A percentile compares a stretch with the other conserved stretches of the same genome.
These are phyloP conservation scores for Quercus gilva DNA, from an alignment of 306 rosid genomes.

Conservation along the genomic window DNA sequence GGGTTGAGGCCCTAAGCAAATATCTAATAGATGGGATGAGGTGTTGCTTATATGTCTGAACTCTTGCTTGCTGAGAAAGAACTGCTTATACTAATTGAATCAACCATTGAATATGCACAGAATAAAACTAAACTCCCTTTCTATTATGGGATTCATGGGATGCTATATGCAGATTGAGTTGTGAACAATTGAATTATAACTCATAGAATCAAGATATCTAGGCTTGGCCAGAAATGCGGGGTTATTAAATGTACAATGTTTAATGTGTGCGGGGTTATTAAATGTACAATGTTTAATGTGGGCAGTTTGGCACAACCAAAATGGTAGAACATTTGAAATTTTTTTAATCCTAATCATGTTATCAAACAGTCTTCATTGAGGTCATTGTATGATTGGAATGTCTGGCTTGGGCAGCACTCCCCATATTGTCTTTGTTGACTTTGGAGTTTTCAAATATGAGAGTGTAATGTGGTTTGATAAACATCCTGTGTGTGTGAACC, in stretches of 20 bases:
- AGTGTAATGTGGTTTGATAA: too few relatives aligned
- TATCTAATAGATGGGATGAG: not conserved
- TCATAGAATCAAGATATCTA: not conserved
- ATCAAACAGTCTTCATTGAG: too few relatives aligned
- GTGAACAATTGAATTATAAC: not conserved
- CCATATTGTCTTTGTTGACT: too few relatives aligned
- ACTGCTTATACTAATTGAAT: not conserved
- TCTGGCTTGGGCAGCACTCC: too few relatives aligned
- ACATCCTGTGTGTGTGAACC: too few relatives aligned
- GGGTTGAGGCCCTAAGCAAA: not conserved
- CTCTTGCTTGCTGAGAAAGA: not conserved
- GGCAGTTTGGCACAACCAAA: too few relatives aligned
- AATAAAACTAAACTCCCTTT: not conserved
- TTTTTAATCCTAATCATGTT: too few relatives aligned
- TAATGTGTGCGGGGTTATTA: not conserved
- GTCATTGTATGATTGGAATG: too few relatives aligned
- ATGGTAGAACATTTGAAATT: too few relatives aligned
- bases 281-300: too few relatives aligned
- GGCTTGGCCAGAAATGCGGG: not conserved
- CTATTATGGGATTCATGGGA: not conserved
- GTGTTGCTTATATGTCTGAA: not conserved
- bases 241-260: not conserved
- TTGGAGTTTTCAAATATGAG: too few relatives aligned
- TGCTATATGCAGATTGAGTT: not conserved
- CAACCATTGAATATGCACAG: not conserved